Conservation (phyloP, 1,284 basidiomycete species). For the Crucibulum parvulum region DNA sequence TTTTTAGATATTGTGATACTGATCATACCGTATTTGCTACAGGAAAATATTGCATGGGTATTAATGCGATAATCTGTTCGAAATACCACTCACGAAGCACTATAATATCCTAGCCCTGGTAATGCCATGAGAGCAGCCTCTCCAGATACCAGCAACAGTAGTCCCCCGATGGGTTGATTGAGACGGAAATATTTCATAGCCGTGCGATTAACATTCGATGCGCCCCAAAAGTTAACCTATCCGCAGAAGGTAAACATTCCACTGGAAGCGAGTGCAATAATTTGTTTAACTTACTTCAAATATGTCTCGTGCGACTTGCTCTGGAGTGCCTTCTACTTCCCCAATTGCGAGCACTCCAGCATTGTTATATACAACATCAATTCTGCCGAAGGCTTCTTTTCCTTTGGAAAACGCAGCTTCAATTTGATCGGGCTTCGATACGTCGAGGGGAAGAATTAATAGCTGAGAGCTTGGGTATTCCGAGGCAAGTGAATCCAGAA, state of each 20-base stretch:
- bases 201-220: conserved; percentile 32
- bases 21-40: neutral
- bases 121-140: conserved; percentile 24
- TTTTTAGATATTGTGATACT: neutral
- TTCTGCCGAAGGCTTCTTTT: conserved; percentile 38
- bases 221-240: conserved; percentile 44
- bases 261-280: neutral
- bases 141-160: conserved; percentile 38
- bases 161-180: conserved; percentile 39
- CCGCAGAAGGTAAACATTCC: conserved; percentile 9
- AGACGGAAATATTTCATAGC: conserved; percentile 45
- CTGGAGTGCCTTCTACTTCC: conserved; percentile 41
- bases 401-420: conserved; percentile 36
- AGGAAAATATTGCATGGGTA: neutral
- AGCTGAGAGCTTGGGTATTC: conserved; percentile 25
- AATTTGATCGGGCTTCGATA: conserved; percentile 33
- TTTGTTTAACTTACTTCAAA: conserved; percentile 15
- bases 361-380: conserved; percentile 53
- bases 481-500: conserved; percentile 21
- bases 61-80: no score
- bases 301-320: conserved; percentile 30
- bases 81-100: no score
- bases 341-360: conserved; percentile 30
- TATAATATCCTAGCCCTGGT: conserved; percentile 33
- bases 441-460: conserved; percentile 42